Evolutionary conservation across 2,329 filamentous ascomycete genomes (phyloP), one percentile per base, ranked within the genome.

Genomic region (Ophiostoma fasciatum): DNA sequence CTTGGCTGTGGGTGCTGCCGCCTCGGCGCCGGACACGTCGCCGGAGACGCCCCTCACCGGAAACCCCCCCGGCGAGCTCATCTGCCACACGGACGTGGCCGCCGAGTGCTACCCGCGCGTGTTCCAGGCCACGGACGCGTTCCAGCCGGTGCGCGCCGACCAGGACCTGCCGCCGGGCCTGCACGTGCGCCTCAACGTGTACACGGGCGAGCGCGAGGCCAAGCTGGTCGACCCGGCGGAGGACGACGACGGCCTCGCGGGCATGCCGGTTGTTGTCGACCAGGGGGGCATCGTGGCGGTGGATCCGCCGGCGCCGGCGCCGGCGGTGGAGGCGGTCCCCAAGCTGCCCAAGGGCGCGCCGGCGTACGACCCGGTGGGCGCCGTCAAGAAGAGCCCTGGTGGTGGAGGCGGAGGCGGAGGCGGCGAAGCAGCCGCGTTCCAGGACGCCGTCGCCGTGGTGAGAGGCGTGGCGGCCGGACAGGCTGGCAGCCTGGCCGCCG

Each of bases 101-200:
- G 54, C 62, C 31, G 74, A 78, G 39, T 82, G 77, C 52, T 82
- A 82, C 45, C 74, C 76, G 2, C 66, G 63, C 32, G 43, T 76
- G 2, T 82, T 82, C 42, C 60, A 68, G 37, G 61, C 77, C 1
- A 81, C 75, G 1, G 57, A 74, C 32, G 64, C 78, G 38, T 82
- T 81, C 44, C 74, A 78, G 51, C 48, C 56, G 7, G 62, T 82
- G 28, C 71, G 63, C 41, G 63, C 71, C 25, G 77, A 78, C 45
- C 77, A 82, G 51, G 67, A 78, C 26, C 50, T 82, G 4, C 76
- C 77, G 1, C 55, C 62, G 0, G 77, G 77, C 6, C 63, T 82
- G 5, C 77, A 82, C 49, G 64, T 81, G 35, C 68, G 75, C 27
- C 55, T 82, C 37, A 71, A 82, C 49, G 62, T 82, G 31, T 63